Evolutionary conservation across 305 asterid genomes (phyloP).

Genomic region (Fraxinus paxiana): DNA sequence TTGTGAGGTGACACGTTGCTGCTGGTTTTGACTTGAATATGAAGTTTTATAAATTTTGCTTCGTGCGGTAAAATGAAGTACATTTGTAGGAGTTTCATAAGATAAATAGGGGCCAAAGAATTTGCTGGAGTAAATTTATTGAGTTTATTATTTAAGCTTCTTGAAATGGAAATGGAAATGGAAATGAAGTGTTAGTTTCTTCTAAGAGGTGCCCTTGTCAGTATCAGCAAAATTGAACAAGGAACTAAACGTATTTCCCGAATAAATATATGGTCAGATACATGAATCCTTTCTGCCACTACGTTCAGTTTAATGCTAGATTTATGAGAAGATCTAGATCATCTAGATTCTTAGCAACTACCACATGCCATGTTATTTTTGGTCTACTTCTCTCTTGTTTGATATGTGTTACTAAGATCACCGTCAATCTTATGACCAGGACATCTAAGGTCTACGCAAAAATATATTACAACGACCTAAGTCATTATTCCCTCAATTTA

Average conservation of each 20-base stretch:
- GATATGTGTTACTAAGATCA: neutral
- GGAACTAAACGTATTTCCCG: neutral
- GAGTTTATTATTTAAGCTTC: neutral
- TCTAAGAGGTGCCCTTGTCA: neutral
- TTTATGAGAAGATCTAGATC: neutral
- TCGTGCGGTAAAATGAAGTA: neutral
- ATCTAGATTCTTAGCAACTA: neutral
- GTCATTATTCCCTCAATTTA: neutral
- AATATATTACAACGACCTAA: neutral
- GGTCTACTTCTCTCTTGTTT: neutral
- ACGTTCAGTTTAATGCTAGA: neutral
- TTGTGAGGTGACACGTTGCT: neutral
- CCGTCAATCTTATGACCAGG: neutral
- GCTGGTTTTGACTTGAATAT: neutral
- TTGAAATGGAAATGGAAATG: neutral
- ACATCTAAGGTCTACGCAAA: neutral
- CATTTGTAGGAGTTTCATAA: neutral
- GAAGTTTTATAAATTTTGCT: neutral
- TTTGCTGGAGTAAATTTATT: neutral
- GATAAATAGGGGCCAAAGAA: neutral
- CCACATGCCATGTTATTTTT: neutral
- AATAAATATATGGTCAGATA: neutral
- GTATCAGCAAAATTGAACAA: neutral
- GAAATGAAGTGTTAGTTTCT: neutral
- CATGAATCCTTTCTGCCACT: neutral